Evolutionary conservation across 768 basidiomycete species (phyloP).

Genomic region (Boletus reticuloceps): DNA sequence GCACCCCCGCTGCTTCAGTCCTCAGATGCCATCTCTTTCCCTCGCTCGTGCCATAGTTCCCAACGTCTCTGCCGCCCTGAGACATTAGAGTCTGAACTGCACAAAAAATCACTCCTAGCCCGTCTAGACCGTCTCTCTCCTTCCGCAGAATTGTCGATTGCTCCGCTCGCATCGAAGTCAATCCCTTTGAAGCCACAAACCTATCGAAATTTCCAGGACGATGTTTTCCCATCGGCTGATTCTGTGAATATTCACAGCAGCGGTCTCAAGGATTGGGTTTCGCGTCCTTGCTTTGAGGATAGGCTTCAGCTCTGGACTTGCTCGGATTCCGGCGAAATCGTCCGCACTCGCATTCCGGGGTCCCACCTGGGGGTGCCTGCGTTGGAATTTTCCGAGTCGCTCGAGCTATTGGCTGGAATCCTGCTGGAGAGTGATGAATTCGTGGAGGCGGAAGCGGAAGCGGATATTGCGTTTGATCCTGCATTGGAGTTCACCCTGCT

Average conservation of each 20-base stretch:
- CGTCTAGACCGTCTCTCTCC: conserved; percentile 42
- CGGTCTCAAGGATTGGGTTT: conserved; percentile 66
- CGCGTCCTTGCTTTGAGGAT: conserved; percentile 77
- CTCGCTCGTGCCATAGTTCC: conserved; percentile 53
- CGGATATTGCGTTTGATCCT: conserved; percentile 13
- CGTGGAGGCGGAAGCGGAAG: conserved; percentile 3
- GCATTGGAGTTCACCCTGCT: conserved; percentile 15
- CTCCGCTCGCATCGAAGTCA: conserved; percentile 39
- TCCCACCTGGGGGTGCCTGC: conserved; percentile 60
- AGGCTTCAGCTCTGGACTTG: conserved; percentile 55
- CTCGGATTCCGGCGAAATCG: conserved; percentile 35
- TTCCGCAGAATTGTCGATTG: conserved; percentile 43
- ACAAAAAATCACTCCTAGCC: conserved; percentile 50
- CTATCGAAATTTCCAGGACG: conserved; percentile 35
- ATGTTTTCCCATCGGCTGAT: conserved; percentile 17
- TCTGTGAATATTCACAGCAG: conserved; percentile 36
- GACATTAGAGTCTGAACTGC: conserved; percentile 44
- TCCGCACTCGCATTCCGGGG: conserved; percentile 42
- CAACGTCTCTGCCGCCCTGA: conserved; percentile 35
- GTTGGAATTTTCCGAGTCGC: conserved; percentile 65
- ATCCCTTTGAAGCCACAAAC: conserved; percentile 26
- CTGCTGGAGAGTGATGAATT: conserved; percentile 21
- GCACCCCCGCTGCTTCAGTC: conserved; percentile 50
- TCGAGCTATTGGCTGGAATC: conserved; percentile 62
- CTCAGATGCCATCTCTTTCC: conserved; percentile 40